These are phyloP conservation scores for Orbilia oligospora DNA, from an alignment of 2,329 filamentous ascomycete species.

Conservation along the genomic window DNA sequence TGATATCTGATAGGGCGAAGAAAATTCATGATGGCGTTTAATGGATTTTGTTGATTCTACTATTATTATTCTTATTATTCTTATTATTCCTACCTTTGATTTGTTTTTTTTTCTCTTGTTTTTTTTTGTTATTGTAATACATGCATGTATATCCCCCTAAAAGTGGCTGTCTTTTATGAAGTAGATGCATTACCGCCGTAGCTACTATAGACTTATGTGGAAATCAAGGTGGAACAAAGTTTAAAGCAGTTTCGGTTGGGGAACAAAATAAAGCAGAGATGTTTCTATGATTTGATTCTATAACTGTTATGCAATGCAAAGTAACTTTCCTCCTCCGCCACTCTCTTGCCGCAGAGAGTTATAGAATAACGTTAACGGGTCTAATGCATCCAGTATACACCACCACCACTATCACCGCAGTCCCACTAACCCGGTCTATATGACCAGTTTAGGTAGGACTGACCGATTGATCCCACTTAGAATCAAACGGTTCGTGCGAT, in stretches of 20 bases:
- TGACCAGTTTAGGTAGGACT: neutral
- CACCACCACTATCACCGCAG: too few species aligned
- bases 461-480: neutral
- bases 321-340: neutral
- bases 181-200: slow-evolving; percentile 8
- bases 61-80: neutral
- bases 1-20: neutral
- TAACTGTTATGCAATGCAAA: neutral
- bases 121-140: slow-evolving; percentile 9
- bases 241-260: neutral
- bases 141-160: slow-evolving; percentile 28
- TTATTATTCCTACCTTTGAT: too few species aligned
- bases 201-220: neutral
- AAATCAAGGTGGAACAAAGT: neutral
- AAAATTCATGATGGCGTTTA: slow-evolving; percentile 30
- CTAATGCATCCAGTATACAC: neutral
- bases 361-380: too few species aligned
- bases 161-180: slow-evolving; percentile 17
- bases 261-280: slow-evolving; percentile 11
- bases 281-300: slow-evolving; percentile 20
- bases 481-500: slow-evolving; percentile 13
- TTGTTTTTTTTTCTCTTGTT: neutral
- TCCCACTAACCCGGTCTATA: neutral
- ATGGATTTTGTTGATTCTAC: slow-evolving; percentile 8
- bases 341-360: neutral